Conservation (phyloP, 306 rosid species). For the Trichosanthes cucumerina region DNA sequence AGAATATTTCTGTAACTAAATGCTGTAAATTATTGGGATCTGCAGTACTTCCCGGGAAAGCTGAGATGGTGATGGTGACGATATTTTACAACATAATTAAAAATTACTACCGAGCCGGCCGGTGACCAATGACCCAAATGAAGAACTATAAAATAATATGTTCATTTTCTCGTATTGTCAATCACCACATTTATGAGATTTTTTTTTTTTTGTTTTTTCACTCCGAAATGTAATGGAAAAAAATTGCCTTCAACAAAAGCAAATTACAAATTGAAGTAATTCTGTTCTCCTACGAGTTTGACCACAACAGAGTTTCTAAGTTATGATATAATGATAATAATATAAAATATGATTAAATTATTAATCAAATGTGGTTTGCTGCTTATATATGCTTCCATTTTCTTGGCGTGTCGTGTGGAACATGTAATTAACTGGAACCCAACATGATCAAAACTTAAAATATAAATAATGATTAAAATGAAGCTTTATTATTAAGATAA, state of each 20-base stretch:
- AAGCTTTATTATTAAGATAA: no score
- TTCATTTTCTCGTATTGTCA: not conserved
- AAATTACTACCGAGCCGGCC: not conserved
- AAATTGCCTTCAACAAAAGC: not conserved
- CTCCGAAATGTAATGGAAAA: not conserved
- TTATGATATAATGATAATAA: not conserved
- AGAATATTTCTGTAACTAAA: not conserved
- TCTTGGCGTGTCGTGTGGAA: not conserved
- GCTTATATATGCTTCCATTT: not conserved
- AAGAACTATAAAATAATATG: not conserved
- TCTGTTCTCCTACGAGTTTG: not conserved
- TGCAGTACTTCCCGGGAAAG: constrained; percentile 11
- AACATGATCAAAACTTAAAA: not conserved
- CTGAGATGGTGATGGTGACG: constrained; percentile 8
- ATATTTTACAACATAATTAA: not conserved
- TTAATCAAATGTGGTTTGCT: not conserved
- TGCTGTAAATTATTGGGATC: not conserved
- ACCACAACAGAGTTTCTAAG: not conserved
- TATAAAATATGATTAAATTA: no score
- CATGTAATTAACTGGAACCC: not conserved
- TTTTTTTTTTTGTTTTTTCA: not conserved
- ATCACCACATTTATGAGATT: not conserved
- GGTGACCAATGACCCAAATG: not conserved
- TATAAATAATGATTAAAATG: no score
- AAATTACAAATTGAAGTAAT: not conserved